Percentiles rank a stretch among this genome's conserved stretches.
Conservation (phyloP, 768 basidiomycete species). For the Cystofilobasidium capitatum region DNA sequence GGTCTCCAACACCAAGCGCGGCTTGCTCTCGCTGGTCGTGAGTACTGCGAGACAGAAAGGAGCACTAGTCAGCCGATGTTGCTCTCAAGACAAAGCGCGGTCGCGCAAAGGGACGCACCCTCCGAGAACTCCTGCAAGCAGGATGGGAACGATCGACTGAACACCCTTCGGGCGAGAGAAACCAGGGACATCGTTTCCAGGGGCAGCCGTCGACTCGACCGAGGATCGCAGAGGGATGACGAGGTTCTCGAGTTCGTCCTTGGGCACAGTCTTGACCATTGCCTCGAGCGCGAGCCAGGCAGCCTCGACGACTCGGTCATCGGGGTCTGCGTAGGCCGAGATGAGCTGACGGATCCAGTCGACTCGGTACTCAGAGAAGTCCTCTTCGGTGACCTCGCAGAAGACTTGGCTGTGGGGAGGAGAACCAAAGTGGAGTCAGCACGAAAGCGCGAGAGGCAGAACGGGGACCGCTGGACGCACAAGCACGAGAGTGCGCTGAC, state of each 20-base stretch:
- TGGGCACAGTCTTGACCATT: constrained; percentile 80
- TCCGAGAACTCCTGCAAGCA: constrained; percentile 50
- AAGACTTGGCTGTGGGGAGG: constrained; percentile 46
- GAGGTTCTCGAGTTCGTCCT: constrained; percentile 83
- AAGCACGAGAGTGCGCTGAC: constrained; percentile 72
- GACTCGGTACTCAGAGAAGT: constrained; percentile 71
- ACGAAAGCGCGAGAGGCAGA: not conserved
- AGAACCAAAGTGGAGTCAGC: not conserved
- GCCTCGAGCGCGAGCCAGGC: constrained; percentile 74
- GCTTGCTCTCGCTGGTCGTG: constrained; percentile 60
- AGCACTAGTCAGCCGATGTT: too few species aligned
- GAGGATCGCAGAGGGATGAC: constrained; percentile 80
- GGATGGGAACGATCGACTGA: constrained; percentile 70
- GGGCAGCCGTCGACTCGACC: constrained; percentile 73
- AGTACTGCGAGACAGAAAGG: not conserved
- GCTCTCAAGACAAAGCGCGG: too few species aligned
- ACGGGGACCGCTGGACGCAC: not conserved
- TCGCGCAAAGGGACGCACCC: constrained; percentile 12
- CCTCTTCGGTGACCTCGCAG: constrained; percentile 72
- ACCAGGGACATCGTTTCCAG: constrained; percentile 68
- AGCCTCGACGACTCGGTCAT: constrained; percentile 51
- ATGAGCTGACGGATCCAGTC: constrained; percentile 92
- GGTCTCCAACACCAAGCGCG: constrained; percentile 89
- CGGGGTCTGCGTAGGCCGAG: constrained; percentile 64
- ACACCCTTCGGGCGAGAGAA: constrained; percentile 72